Percentiles rank a stretch among this genome's conserved stretches.
phyloP scores from a whole-genome alignment of 768 basidiomycete genomes.

The Suillus hirtellus region DNA sequence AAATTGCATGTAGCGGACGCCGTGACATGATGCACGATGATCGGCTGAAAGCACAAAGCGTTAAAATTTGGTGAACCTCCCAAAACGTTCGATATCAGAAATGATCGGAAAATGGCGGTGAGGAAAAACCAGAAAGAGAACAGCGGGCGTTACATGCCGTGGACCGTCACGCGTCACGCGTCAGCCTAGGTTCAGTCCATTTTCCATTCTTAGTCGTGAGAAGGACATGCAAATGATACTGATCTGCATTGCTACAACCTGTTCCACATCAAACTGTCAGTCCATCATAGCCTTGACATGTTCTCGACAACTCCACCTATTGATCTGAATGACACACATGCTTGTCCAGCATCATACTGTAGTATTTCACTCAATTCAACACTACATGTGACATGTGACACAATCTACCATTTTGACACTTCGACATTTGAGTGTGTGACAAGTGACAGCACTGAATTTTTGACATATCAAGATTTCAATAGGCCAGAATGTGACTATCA shows the following conservation, averaged over 20 bases:
- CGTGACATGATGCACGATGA: background rate
- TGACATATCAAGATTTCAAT: no score
- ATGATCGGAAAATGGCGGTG: background rate
- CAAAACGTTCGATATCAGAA: background rate
- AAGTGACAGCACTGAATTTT: no score
- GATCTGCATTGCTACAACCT: slow-evolving; percentile 44
- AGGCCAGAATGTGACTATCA: no score
- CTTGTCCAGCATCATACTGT: slow-evolving; percentile 56
- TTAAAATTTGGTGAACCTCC: no score
- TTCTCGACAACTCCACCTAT: slow-evolving; percentile 42
- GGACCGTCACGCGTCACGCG: no score
- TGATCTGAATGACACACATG: slow-evolving; percentile 53
- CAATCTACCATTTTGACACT: no score
- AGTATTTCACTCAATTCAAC: no score
- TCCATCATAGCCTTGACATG: slow-evolving; percentile 42
- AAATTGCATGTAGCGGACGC: background rate
- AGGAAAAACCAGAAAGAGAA: background rate
- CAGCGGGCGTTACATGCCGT: background rate
- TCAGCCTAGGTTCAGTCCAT: no score
- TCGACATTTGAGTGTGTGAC: no score
- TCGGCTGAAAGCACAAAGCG: background rate
- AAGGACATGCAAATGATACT: background rate
- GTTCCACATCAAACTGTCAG: slow-evolving; percentile 41
- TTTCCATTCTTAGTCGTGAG: background rate
- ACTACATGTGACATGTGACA: no score